Evolutionary conservation across 192 early-diverging fungal species (phyloP).

Genomic region (Podila epicladia): DNA sequence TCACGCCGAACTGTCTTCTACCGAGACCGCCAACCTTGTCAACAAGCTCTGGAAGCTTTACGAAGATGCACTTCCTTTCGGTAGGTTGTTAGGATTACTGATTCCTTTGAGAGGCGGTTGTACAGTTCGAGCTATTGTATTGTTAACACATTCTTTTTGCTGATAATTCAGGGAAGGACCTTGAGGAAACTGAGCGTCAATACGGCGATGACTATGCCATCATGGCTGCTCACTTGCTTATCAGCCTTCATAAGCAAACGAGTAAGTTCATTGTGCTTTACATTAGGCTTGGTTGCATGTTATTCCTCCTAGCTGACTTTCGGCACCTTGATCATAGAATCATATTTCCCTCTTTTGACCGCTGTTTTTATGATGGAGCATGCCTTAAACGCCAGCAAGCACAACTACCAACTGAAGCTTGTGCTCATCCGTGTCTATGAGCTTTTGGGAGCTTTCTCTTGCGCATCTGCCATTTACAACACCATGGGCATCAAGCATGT

Average conservation of each 20-base stretch:
- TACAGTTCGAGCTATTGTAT: too few species aligned
- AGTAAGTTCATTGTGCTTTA: constrained; percentile 17
- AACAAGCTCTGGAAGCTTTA: constrained; percentile 51
- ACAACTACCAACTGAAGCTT: constrained; percentile 89
- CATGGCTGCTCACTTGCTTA: constrained; percentile 65
- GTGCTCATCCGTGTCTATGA: constrained; percentile 86
- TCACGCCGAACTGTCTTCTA: constrained; percentile 21
- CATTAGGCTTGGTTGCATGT: neutral
- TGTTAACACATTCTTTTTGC: too few species aligned
- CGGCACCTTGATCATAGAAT: constrained; percentile 15
- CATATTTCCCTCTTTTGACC: constrained; percentile 50
- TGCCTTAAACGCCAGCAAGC: constrained; percentile 76
- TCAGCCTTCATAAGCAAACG: constrained; percentile 62
- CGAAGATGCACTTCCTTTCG: constrained; percentile 37
- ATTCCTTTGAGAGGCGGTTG: neutral
- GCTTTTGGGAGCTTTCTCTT: constrained; percentile 72
- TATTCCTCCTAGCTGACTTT: neutral
- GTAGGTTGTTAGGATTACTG: neutral
- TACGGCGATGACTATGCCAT: constrained; percentile 83
- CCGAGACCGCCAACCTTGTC: constrained; percentile 23
- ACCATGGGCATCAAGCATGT: constrained; percentile 91
- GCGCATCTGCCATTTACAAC: constrained; percentile 68
- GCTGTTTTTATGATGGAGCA: constrained; percentile 78
- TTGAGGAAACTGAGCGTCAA: constrained; percentile 79
- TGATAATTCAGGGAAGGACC: constrained; percentile 45